Conservation (phyloP, 192 early-diverging fungal genomes). For the Backusella circina region DNA sequence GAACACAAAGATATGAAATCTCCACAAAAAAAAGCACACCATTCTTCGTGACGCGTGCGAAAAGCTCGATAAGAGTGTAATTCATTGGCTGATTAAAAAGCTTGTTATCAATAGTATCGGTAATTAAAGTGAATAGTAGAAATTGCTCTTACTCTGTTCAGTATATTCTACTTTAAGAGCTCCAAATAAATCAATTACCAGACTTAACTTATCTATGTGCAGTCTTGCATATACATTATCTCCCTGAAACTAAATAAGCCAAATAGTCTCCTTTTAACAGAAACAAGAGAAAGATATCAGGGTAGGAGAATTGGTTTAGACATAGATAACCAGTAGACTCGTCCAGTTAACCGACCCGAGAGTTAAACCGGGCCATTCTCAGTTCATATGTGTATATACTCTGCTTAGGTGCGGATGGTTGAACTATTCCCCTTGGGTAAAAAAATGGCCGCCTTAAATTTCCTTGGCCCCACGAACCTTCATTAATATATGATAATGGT, state of each 20-base stretch:
- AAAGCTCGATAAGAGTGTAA: background rate
- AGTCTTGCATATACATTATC: slow-evolving; percentile 6
- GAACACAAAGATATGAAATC: slow-evolving; percentile 5
- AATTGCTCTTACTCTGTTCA: background rate
- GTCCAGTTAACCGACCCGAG: slow-evolving; percentile 3
- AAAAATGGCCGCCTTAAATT: background rate
- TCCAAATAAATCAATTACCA: background rate
- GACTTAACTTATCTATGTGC: slow-evolving; percentile 8
- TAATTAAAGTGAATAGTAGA: background rate
- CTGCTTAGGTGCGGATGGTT: background rate
- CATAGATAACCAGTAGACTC: background rate
- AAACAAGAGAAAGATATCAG: background rate
- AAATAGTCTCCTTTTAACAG: slow-evolving; percentile 6
- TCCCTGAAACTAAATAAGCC: background rate
- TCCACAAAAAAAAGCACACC: slow-evolving; percentile 2
- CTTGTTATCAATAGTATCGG: slow-evolving; percentile 5
- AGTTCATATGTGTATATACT: background rate
- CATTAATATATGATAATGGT: background rate
- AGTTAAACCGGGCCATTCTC: background rate
- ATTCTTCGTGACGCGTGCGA: slow-evolving; percentile 1
- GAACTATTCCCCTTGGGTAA: slow-evolving; percentile 13
- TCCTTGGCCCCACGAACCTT: background rate
- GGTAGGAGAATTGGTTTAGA: background rate
- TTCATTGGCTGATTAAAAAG: slow-evolving; percentile 3
- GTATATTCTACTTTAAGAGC: slow-evolving; percentile 5